Percentiles rank a stretch among this genome's conserved stretches.
These are phyloP conservation scores for Immersiporthe knoxdaviesiana DNA, from an alignment of 2,329 filamentous ascomycete genomes.

Conservation along the genomic window DNA sequence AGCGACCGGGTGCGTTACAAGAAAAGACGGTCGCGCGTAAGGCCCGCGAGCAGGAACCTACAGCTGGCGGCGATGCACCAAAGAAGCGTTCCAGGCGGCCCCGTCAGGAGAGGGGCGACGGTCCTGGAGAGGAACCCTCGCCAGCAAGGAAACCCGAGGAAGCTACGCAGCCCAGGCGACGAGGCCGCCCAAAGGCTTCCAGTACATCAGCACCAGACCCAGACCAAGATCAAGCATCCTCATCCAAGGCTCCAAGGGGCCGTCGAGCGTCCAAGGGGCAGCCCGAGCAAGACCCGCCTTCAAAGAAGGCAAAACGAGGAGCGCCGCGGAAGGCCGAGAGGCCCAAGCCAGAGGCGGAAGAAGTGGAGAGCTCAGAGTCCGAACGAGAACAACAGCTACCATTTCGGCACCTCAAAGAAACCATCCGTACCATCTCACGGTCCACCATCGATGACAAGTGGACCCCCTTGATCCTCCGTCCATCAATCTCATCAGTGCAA, in stretches of 20 bases:
- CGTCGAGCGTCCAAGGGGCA: constrained; percentile 14
- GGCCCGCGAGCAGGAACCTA: background rate
- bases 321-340: background rate
- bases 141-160: constrained; percentile 19
- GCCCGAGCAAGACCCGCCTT: constrained; percentile 26
- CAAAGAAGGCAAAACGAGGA: background rate
- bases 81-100: constrained; percentile 19
- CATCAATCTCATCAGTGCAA: constrained; percentile 56
- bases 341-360: constrained; percentile 7
- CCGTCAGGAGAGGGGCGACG: constrained; percentile 3
- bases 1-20: background rate
- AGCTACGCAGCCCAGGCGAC: constrained; percentile 25
- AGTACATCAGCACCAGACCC: constrained; percentile 8
- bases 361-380: constrained; percentile 1
- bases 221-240: constrained; percentile 6
- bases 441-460: constrained; percentile 71
- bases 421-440: constrained; percentile 59
- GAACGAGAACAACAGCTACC: constrained; percentile 32
- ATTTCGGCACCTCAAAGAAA: constrained; percentile 57
- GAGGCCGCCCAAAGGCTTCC: constrained; percentile 29
- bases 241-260: background rate
- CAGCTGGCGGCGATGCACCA: background rate
- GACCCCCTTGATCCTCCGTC: constrained; percentile 60
- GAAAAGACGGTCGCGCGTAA: background rate
- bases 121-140: constrained; percentile 1